phyloP scores from a whole-genome alignment of 2,329 filamentous ascomycete genomes.

The Talaromyces sp. region DNA sequence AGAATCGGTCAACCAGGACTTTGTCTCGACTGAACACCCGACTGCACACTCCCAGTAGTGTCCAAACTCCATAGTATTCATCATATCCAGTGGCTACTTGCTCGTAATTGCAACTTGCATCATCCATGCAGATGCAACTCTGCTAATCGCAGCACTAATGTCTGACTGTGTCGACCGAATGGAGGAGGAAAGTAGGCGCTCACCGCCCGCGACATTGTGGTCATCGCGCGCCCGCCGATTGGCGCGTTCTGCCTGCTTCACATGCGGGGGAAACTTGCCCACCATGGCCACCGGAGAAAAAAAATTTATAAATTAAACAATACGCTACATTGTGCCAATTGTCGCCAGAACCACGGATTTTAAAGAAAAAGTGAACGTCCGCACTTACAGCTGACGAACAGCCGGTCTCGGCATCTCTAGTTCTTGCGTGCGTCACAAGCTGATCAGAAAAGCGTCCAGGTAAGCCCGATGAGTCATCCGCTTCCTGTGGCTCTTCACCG shows the following conservation, averaged over 20 bases:
- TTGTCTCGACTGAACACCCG: too few species aligned
- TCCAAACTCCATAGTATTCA: too few species aligned
- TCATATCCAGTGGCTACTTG: too few species aligned
- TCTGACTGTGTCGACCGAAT: not conserved
- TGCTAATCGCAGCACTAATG: not conserved
- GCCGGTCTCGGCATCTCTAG: not conserved
- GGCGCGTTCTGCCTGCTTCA: conserved; percentile 2
- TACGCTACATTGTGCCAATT: not conserved
- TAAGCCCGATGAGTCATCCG: not conserved
- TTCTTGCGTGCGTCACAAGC: not conserved
- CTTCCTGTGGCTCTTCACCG: not conserved
- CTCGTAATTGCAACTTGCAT: not conserved
- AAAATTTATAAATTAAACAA: not conserved
- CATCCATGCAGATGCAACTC: not conserved
- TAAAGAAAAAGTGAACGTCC: not conserved
- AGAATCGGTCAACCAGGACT: too few species aligned
- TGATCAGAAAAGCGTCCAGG: not conserved
- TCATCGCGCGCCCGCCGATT: conserved; percentile 1
- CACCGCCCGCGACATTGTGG: conserved; percentile 4
- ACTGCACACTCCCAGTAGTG: too few species aligned
- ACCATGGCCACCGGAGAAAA: not conserved
- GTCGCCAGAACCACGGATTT: not conserved
- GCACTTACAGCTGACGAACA: not conserved
- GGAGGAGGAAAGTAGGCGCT: not conserved
- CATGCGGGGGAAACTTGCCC: not conserved